These are phyloP conservation scores for Phyllosticta paracitricarpa DNA, from an alignment of 2,329 filamentous ascomycete species.

Conservation along the genomic window DNA sequence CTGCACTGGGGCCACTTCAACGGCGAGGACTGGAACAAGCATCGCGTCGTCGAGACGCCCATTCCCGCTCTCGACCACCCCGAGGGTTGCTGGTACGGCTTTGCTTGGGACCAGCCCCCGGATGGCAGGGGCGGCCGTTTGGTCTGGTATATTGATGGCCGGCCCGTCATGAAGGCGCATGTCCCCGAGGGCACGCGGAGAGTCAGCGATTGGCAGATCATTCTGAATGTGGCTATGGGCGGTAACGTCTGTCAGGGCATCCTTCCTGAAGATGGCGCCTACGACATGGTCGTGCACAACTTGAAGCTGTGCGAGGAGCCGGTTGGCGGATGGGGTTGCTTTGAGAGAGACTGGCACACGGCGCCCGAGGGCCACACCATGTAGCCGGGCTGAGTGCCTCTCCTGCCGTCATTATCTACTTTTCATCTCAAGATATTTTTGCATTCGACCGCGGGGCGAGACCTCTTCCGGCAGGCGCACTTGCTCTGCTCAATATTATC, in stretches of 20 bases:
- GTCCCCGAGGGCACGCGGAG: constrained; percentile 44
- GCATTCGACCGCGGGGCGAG: too few relatives aligned
- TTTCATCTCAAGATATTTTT: too few relatives aligned
- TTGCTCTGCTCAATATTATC: too few relatives aligned
- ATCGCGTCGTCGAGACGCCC: constrained; percentile 44
- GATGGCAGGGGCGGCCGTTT: constrained; percentile 36
- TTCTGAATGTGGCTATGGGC: constrained; percentile 54
- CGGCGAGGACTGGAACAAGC: constrained; percentile 46
- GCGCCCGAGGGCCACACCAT: constrained; percentile 19
- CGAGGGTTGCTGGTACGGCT: constrained; percentile 43
- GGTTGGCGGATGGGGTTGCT: constrained; percentile 45
- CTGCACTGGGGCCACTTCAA: constrained; percentile 50
- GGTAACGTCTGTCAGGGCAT: constrained; percentile 48
- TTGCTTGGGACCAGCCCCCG: constrained; percentile 44
- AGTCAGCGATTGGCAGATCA: constrained; percentile 46
- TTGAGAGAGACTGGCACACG: constrained; percentile 42
- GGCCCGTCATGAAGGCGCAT: constrained; percentile 46
- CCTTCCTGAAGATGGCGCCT: constrained; percentile 42
- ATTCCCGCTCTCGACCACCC: constrained; percentile 37
- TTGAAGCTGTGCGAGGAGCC: constrained; percentile 45
- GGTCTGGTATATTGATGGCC: constrained; percentile 51
- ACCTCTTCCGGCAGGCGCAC: too few relatives aligned
- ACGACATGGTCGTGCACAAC: constrained; percentile 47
- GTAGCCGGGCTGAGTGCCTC: background rate
- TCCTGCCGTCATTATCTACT: too few relatives aligned